Percentiles rank a stretch among this genome's conserved stretches.
Conservation (phyloP, 106 monocot species). For the Allium fistulosum region DNA sequence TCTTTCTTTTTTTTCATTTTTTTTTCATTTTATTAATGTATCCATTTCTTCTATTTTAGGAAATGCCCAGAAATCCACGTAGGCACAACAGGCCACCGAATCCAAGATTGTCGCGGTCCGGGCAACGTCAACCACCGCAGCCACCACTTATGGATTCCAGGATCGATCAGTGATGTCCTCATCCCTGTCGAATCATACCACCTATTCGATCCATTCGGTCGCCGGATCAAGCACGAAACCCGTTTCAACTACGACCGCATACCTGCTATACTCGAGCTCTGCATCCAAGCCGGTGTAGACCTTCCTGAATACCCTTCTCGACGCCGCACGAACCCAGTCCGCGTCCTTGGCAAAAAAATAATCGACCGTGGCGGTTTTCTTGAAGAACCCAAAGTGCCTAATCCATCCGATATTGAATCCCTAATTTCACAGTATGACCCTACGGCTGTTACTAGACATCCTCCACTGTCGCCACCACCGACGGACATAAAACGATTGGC, state of each 20-base stretch:
- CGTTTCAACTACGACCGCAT: constrained; percentile 82
- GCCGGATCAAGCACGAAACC: constrained; percentile 64
- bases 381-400: constrained; percentile 49
- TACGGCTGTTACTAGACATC: constrained; percentile 4
- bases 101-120: constrained; percentile 66
- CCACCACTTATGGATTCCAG: constrained; percentile 72
- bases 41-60: constrained; percentile 18
- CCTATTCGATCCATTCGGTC: constrained; percentile 75
- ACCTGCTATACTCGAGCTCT: constrained; percentile 82
- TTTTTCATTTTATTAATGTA: neutral
- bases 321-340: constrained; percentile 55
- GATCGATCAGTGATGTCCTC: constrained; percentile 69
- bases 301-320: constrained; percentile 75
- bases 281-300: constrained; percentile 91
- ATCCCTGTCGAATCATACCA: constrained; percentile 87
- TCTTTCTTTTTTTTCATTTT: neutral
- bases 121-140: constrained; percentile 55
- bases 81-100: constrained; percentile 63
- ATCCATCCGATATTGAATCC: neutral
- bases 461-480: constrained; percentile 6
- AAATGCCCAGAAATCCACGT: constrained; percentile 81
- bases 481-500: constrained; percentile 35
- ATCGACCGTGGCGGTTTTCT: constrained; percentile 63
- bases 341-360: constrained; percentile 84
- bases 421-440: constrained; percentile 80